Conservation (phyloP, 306 rosid genomes). For the Cicer arietinum region DNA sequence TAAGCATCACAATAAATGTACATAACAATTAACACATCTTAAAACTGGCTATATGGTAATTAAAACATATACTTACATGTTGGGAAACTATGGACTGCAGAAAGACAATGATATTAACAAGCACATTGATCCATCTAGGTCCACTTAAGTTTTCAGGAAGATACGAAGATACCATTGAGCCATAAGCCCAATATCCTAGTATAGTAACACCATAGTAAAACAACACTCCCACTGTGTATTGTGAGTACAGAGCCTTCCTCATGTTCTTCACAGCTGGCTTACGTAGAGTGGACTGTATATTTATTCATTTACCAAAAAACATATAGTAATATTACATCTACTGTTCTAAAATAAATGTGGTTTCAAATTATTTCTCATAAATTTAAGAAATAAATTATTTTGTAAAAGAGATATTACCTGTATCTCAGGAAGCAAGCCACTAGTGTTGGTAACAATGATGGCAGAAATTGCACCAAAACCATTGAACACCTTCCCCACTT, state of each 20-base stretch:
- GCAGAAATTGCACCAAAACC: constrained; percentile 61
- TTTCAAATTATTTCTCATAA: no score
- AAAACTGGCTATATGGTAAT: no score
- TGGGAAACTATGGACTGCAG: constrained; percentile 63
- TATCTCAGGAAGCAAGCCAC: constrained; percentile 64
- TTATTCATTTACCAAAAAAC: neutral
- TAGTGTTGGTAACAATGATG: constrained; percentile 54
- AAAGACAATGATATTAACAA: constrained; percentile 50
- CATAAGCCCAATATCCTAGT: constrained; percentile 71
- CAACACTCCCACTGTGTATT: constrained; percentile 52
- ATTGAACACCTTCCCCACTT: constrained; percentile 49
- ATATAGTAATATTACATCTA: no score
- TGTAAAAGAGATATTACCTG: constrained; percentile 47
- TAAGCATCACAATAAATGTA: no score
- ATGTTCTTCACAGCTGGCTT: constrained; percentile 60
- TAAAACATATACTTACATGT: constrained; percentile 50
- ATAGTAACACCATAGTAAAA: constrained; percentile 56
- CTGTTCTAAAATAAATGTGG: no score
- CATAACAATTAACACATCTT: no score
- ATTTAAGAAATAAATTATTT: no score
- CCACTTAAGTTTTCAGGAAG: constrained; percentile 58
- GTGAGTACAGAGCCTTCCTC: constrained; percentile 58
- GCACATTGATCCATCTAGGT: constrained; percentile 58
- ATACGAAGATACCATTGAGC: constrained; percentile 51
- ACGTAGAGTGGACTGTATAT: constrained; percentile 54